These are phyloP conservation scores for Entrophospora sp. DNA, from an alignment of 192 early-diverging fungal species.

Conservation along the genomic window DNA sequence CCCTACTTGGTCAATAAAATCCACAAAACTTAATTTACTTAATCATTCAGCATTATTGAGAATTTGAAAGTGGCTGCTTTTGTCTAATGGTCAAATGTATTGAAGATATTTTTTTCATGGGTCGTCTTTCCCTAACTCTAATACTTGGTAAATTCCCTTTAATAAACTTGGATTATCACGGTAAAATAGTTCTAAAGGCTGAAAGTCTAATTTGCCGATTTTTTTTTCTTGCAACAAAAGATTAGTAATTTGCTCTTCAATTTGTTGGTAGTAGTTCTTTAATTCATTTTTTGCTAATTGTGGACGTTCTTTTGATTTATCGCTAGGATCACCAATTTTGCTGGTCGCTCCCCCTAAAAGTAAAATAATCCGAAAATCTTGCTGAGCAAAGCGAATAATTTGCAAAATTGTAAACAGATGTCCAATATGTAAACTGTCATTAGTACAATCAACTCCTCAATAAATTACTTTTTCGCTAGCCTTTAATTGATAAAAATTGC, in stretches of 20 bases:
- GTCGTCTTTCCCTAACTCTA: neutral
- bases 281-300: neutral
- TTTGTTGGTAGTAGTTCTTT: neutral
- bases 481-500: conserved; percentile 10
- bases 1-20: neutral
- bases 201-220: neutral
- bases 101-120: neutral
- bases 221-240: neutral
- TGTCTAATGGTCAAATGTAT: neutral
- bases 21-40: neutral
- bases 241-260: neutral
- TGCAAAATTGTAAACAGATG: conserved; percentile 6
- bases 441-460: neutral
- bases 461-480: neutral
- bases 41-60: conserved; percentile 2
- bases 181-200: conserved; percentile 1
- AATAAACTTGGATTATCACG: neutral
- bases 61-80: neutral
- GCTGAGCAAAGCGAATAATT: conserved; percentile 3
- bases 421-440: conserved; percentile 5
- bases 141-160: neutral
- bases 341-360: conserved; percentile 2
- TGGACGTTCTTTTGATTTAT: conserved; percentile 5
- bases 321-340: conserved; percentile 8
- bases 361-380: neutral